A percentile compares a stretch with the other conserved stretches of the same genome.
Conservation (phyloP, 768 basidiomycete genomes). For the Rhodotorula sphaerocarpa region DNA sequence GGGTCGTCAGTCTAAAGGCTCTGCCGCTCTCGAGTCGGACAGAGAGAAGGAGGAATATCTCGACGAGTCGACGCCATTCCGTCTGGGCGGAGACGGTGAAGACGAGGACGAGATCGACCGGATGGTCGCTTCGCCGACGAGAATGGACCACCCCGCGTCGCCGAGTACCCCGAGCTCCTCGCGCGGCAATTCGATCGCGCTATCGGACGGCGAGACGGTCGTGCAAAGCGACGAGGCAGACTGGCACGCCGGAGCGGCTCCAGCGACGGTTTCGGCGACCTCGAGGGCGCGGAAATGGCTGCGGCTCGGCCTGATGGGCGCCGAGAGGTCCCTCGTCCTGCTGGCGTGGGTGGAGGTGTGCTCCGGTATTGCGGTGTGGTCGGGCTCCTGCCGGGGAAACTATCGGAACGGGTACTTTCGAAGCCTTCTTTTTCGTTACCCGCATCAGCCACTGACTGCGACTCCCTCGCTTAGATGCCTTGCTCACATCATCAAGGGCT, state of each 20-base stretch:
- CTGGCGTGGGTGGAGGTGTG: constrained; percentile 61
- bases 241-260: background rate
- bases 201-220: constrained; percentile 29
- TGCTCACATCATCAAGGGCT: constrained; percentile 74
- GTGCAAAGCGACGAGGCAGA: constrained; percentile 30
- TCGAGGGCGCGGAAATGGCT: background rate
- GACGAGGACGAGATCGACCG: constrained; percentile 2
- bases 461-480: constrained; percentile 57
- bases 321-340: constrained; percentile 60
- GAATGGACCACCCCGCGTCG: background rate
- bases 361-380: constrained; percentile 69
- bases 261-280: no score
- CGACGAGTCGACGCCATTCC: background rate
- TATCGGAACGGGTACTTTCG: constrained; percentile 62
- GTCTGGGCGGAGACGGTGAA: constrained; percentile 7
- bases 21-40: background rate
- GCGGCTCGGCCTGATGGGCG: constrained; percentile 37
- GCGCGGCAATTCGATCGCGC: constrained; percentile 1
- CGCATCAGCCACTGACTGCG: background rate
- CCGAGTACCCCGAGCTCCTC: background rate
- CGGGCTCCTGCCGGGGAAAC: constrained; percentile 71
- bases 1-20: background rate
- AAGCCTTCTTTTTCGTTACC: no score
- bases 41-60: background rate
- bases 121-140: background rate